Evolutionary conservation across 2,329 filamentous ascomycete species (phyloP), one percentile per base, ranked within the genome.

Genomic region (Orbilia javanica): DNA sequence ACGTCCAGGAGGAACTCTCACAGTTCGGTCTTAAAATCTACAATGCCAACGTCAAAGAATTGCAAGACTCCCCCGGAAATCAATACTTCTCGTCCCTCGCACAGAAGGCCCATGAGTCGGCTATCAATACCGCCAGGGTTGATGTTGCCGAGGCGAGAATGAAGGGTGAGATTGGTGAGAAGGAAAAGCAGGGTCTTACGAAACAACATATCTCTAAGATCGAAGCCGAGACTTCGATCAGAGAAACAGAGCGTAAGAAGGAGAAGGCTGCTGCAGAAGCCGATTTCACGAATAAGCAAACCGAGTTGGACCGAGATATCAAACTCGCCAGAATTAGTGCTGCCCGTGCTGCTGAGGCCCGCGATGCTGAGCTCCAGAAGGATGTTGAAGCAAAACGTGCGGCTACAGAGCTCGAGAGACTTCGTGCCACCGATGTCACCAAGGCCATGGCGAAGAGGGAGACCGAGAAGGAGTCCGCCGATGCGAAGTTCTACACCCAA

Each of bases 151-250:
- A 89, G 70, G 89, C 89, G 6, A 88, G 89, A 81, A 86, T 89
- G 81, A 87, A 87, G 63, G 92, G 91, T 82, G 91, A 91, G 81
- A 90, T 93, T 13, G 92, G 91, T 73, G 93, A 96, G 84, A 90
- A 93, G 25, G 87, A 93, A 83, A 91, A 92, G 82, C 89, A 90
- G 82, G 93, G 93, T 80, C 88, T 92, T 82, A 92, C 94, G 79
- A 93, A 96, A 83, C 92, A 94, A 68, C 91, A 94, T 82, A 92
- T 96, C 48, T 92, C 93, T 81, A 95, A 94, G 86, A 96, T 96
- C 85, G 89, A 94, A 83, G 93, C 93, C 80, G 90, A 93, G 81
- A 96, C 93, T 0, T 92, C 93, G 0, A 92, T 96, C 0, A 88
- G 93, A 78, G 93, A 95, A 86, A 96, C 93, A 0, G 90, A 95